These are phyloP conservation scores for Botrytis medusae DNA, from an alignment of 2,329 filamentous ascomycete genomes.

Conservation along the genomic window DNA sequence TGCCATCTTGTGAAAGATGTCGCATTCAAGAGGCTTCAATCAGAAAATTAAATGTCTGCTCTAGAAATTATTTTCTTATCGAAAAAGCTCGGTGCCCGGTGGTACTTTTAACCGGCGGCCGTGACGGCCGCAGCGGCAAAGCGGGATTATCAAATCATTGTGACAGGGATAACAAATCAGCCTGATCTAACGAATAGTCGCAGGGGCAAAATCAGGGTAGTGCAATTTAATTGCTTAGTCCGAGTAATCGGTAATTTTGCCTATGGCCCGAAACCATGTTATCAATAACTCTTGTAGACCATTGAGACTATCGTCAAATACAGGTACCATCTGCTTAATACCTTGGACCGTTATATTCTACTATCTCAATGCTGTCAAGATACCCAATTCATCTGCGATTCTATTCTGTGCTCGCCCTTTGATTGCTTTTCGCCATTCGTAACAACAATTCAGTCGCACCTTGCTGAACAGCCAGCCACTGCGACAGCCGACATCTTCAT, in stretches of 20 bases:
- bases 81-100: not conserved
- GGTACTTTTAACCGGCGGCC: slow-evolving; percentile 1
- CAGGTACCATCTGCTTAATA: not conserved
- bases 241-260: slow-evolving; percentile 17
- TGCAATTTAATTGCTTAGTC: slow-evolving; percentile 10
- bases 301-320: slow-evolving; percentile 2
- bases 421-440: not conserved
- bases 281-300: not conserved
- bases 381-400: not conserved
- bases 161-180: not conserved
- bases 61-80: slow-evolving; percentile 22
- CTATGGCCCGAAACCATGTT: slow-evolving; percentile 10
- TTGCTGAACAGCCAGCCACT: slow-evolving; percentile 22
- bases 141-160: not conserved
- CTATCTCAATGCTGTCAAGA: slow-evolving; percentile 14
- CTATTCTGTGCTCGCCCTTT: not conserved
- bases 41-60: slow-evolving; percentile 6
- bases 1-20: slow-evolving; percentile 13
- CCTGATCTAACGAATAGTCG: not conserved
- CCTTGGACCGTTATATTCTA: not conserved
- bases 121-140: not conserved
- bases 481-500: slow-evolving; percentile 24
- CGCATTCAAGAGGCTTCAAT: not conserved
- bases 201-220: not conserved
- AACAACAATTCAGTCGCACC: slow-evolving; percentile 2